Evolutionary conservation across 768 basidiomycete species (phyloP).

Genomic region (Boletus rubroflammeus): DNA sequence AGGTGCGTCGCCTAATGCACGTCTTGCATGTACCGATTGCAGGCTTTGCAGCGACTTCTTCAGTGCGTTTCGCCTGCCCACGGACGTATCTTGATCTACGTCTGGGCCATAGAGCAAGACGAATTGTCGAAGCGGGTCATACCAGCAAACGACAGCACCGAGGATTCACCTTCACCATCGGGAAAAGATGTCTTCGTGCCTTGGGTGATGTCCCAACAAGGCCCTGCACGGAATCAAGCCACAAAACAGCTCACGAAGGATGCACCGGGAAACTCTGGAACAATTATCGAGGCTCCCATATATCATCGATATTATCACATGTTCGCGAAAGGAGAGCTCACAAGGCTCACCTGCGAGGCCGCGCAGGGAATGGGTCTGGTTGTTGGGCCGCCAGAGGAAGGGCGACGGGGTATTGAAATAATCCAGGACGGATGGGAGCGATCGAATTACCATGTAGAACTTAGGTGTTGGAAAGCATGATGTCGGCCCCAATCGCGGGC

Average conservation of each 20-base stretch:
- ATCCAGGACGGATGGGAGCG: slow-evolving; percentile 80
- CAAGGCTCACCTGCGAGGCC: slow-evolving; percentile 56
- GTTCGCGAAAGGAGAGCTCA: slow-evolving; percentile 81
- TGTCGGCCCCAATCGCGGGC: slow-evolving; percentile 2
- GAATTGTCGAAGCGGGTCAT: slow-evolving; percentile 74
- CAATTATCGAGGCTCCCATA: slow-evolving; percentile 32
- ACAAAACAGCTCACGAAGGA: slow-evolving; percentile 3
- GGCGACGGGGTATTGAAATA: slow-evolving; percentile 54
- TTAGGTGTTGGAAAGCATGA: slow-evolving; percentile 55
- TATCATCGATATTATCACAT: slow-evolving; percentile 96
- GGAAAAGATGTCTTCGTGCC: slow-evolving; percentile 89
- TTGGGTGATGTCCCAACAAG: slow-evolving; percentile 61
- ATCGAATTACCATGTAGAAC: slow-evolving; percentile 84
- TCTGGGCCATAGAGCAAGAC: slow-evolving; percentile 97
- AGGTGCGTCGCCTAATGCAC: slow-evolving; percentile 43
- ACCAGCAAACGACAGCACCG: slow-evolving; percentile 21
- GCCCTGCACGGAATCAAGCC: slow-evolving; percentile 16
- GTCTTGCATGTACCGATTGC: not conserved
- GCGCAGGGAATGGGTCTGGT: slow-evolving; percentile 52
- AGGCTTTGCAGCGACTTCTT: slow-evolving; percentile 49
- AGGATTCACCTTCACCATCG: slow-evolving; percentile 8
- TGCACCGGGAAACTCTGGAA: not conserved
- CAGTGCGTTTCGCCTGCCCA: slow-evolving; percentile 60
- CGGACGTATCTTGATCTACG: slow-evolving; percentile 86
- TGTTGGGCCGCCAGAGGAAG: slow-evolving; percentile 38